Evolutionary conservation across 177 flowering plant species (phyloP).

Genomic region (Vitis hybrid): DNA sequence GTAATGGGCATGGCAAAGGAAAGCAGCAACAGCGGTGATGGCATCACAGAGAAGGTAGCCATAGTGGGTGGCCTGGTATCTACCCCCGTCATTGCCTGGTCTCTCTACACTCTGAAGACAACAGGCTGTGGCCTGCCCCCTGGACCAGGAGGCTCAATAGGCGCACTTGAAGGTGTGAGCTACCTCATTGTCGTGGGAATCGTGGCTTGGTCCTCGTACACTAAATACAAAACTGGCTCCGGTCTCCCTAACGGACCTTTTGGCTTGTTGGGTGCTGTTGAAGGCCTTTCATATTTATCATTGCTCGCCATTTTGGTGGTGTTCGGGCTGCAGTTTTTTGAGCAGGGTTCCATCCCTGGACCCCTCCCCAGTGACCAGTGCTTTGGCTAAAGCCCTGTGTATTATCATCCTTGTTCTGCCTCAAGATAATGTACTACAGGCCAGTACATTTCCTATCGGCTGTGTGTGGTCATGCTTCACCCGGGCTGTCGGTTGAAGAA

Average conservation of each 20-base stretch:
- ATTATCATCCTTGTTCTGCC: neutral
- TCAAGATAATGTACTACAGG: neutral
- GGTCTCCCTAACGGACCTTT: slow-evolving; percentile 91
- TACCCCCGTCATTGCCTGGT: slow-evolving; percentile 87
- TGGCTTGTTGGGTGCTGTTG: slow-evolving; percentile 89
- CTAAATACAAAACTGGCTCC: slow-evolving; percentile 82
- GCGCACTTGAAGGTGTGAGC: slow-evolving; percentile 94
- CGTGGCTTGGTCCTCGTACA: slow-evolving; percentile 83
- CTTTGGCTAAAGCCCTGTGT: slow-evolving; percentile 61
- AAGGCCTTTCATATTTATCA: slow-evolving; percentile 75
- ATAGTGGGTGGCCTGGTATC: slow-evolving; percentile 74
- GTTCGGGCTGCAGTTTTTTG: slow-evolving; percentile 72
- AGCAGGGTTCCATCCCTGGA: slow-evolving; percentile 81
- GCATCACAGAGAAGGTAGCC: slow-evolving; percentile 47
- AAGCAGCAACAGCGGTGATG: slow-evolving; percentile 30
- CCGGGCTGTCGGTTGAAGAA: neutral
- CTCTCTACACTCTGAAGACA: slow-evolving; percentile 95
- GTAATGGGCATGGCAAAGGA: slow-evolving; percentile 53
- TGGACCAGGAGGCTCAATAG: slow-evolving; percentile 88
- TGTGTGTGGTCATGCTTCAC: slow-evolving; percentile 1
- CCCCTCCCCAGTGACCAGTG: slow-evolving; percentile 86
- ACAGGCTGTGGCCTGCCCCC: slow-evolving; percentile 97
- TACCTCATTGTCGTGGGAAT: slow-evolving; percentile 71
- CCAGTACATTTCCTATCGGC: slow-evolving; percentile 8
- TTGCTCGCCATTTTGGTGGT: slow-evolving; percentile 70